Base-by-base conservation (phyloP, 1,139 yeast genomes). In the Scheffersomyces insectosa region DNA sequence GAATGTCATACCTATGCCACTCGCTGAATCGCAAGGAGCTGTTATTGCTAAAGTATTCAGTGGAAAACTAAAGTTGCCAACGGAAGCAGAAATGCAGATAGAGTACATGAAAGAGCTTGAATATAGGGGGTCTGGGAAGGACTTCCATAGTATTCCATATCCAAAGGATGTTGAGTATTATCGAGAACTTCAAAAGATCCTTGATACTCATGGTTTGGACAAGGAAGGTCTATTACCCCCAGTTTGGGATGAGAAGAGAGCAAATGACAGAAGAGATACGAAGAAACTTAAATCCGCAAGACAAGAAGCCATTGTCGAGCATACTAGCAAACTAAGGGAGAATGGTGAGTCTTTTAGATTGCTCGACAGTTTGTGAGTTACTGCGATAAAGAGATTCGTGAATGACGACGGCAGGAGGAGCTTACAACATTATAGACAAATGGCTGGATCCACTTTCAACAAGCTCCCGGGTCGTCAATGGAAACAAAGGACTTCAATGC, bases 11-110 rank as follows among this genome's bases (percentile, higher is more conserved):
- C 82, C 82, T 14, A 69, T 76, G 63, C 77, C 80, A 25, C 60
- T 73, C 29, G 65, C 76, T 4, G 80, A 77, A 56, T 68, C 72
- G 14, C 80, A 77, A 54, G 72, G 68, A 5, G 69, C 73, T 28
- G 56, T 71, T n/a, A 61, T 73, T 35, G 70, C 80, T 4, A 61
- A 80, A 37, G 68, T 65, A 3, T 61, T 64, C 41, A 63, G 72
- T 30, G 80, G 80, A 5, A 60, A 77, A 40, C 49, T 67, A 9
- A 37, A 44, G 8, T 56, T 76, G 28, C 81, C 81, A 1, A 39
- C 61, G 3, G 39, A 49, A 13, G 54, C 56, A 28, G 67, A 60
- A 16, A 75, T 74, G 76, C 20, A 40, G 3, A 23, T 42, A 6
- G 55, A 55, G 38, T 62, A 57, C 40, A 41, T 46, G 12, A 28